Evolutionary conservation across 345 rosid species (phyloP).

Genomic region (Melastoma malabathricum): DNA sequence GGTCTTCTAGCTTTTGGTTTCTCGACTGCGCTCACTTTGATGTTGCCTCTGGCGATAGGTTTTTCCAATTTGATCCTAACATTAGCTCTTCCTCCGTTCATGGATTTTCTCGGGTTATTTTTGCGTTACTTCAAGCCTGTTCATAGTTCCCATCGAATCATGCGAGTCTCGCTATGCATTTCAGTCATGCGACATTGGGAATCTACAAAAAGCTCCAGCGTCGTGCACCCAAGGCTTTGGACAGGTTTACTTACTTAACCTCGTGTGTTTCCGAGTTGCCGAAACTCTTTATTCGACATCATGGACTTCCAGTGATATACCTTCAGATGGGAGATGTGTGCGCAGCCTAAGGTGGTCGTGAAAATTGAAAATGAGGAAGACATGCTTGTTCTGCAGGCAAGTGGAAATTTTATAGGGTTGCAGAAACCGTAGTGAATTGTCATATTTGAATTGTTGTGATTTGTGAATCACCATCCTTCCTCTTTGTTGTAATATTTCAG

Average conservation of each 20-base stretch:
- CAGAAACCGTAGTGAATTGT: neutral
- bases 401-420: conserved; percentile 13
- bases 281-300: conserved; percentile 3
- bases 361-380: conserved; percentile 86
- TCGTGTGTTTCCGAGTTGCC: neutral
- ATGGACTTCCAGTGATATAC: too few relatives aligned
- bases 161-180: conserved; percentile 4
- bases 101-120: too few relatives aligned
- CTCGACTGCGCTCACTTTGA: too few relatives aligned
- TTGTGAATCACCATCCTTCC: too few relatives aligned
- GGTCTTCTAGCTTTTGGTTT: too few relatives aligned
- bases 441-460: too few relatives aligned
- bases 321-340: conserved; percentile 88
- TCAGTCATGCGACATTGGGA: conserved; percentile 96
- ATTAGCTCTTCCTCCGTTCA: too few relatives aligned
- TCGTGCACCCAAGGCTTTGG: conserved; percentile 76
- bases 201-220: conserved; percentile 65
- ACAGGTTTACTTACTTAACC: conserved; percentile 27
- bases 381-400: conserved; percentile 82
- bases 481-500: too few relatives aligned
- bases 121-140: too few relatives aligned
- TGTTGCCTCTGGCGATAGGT: too few relatives aligned
- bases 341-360: conserved; percentile 94
- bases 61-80: too few relatives aligned
- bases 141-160: neutral